phyloP scores from a whole-genome alignment of 306 rosid species.

The Parietaria judaica region DNA sequence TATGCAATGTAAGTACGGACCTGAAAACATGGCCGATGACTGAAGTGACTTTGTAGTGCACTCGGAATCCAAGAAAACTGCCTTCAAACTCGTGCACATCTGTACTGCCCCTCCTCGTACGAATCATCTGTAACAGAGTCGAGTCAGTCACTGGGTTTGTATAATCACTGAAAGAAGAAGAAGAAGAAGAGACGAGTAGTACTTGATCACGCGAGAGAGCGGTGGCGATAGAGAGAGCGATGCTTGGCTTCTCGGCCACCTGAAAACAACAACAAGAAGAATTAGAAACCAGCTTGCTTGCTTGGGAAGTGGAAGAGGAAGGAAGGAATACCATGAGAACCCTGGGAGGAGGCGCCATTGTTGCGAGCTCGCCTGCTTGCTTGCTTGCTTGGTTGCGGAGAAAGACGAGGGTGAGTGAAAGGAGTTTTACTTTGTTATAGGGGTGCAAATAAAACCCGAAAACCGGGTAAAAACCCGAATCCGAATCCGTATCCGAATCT shows the following conservation, averaged over 20 bases:
- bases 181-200: slow-evolving; percentile 5
- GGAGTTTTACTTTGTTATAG: too few relatives aligned
- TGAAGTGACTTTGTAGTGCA: slow-evolving; percentile 71
- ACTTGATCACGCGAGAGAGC: slow-evolving; percentile 75
- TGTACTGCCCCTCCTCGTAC: slow-evolving; percentile 79
- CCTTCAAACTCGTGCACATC: slow-evolving; percentile 85
- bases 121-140: slow-evolving; percentile 40
- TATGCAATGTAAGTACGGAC: slow-evolving; percentile 22
- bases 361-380: too few relatives aligned
- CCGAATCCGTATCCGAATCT: too few relatives aligned
- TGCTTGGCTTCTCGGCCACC: slow-evolving; percentile 98
- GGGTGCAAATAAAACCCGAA: too few relatives aligned
- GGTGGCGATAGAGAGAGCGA: slow-evolving; percentile 74
- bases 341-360: slow-evolving; percentile 9
- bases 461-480: too few relatives aligned
- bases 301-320: not conserved
- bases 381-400: too few relatives aligned
- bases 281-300: not conserved
- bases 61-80: slow-evolving; percentile 46
- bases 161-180: too few relatives aligned
- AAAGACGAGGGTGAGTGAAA: too few relatives aligned
- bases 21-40: slow-evolving; percentile 97
- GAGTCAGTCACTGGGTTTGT: too few relatives aligned
- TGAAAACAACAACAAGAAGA: slow-evolving; percentile 19
- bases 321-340: slow-evolving; percentile 6